phyloP scores from a whole-genome alignment of 257 asterid species.

The Osmanthus fragrans region DNA sequence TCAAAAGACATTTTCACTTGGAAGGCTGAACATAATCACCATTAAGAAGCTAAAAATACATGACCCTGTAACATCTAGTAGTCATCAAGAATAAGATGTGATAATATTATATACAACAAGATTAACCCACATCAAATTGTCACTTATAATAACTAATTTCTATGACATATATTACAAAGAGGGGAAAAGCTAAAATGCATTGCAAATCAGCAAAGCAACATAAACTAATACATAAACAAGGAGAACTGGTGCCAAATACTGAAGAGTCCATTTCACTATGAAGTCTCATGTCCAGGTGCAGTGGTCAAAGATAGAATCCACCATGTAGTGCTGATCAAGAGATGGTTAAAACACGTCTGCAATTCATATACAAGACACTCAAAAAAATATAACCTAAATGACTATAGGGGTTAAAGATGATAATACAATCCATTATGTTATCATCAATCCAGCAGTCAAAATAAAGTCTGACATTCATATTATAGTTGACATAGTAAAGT shows the following conservation, averaged over 20 bases:
- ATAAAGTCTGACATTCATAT: background rate
- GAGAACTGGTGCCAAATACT: background rate
- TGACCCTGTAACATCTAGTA: conserved; percentile 28
- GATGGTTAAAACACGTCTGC: conserved; percentile 61
- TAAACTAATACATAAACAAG: background rate
- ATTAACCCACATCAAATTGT: conserved; percentile 12
- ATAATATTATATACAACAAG: background rate
- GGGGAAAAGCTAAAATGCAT: background rate
- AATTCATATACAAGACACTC: conserved; percentile 61
- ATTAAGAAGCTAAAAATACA: conserved; percentile 45
- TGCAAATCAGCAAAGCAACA: background rate
- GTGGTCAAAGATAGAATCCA: conserved; percentile 58
- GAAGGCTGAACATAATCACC: conserved; percentile 62
- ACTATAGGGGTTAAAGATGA: conserved; percentile 41
- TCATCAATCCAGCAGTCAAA: conserved; percentile 9
- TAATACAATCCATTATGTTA: conserved; percentile 20
- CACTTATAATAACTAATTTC: conserved; percentile 1
- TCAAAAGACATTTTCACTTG: conserved; percentile 75
- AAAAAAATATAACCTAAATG: conserved; percentile 37
- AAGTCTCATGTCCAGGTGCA: conserved; percentile 58
- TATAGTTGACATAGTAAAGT: background rate
- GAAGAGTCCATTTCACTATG: conserved; percentile 26
- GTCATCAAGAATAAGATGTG: conserved; percentile 1
- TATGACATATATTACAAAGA: background rate
- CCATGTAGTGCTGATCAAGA: conserved; percentile 56